Percentiles rank a stretch among this genome's conserved stretches.
phyloP scores from a whole-genome alignment of 2,329 filamentous ascomycete genomes.

The Dothideomycetes sp. region DNA sequence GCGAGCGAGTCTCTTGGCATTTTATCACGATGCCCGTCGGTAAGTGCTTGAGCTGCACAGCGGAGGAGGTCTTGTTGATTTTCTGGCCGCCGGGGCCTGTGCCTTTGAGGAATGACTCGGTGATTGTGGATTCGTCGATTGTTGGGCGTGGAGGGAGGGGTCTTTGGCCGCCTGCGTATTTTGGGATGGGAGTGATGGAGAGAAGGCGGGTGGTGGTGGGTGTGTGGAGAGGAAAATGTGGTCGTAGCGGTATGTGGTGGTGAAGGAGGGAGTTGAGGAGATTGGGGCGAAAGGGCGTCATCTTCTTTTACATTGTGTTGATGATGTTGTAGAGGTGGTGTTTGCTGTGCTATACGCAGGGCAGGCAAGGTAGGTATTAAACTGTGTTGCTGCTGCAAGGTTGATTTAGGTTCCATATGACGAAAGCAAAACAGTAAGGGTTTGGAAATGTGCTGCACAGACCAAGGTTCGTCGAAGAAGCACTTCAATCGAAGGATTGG shows the following conservation, averaged over 20 bases:
- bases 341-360: too few species aligned
- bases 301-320: not conserved
- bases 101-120: conserved; percentile 80
- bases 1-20: conserved; percentile 80
- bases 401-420: too few species aligned
- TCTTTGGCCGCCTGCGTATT: too few species aligned
- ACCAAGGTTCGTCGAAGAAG: too few species aligned
- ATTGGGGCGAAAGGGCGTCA: conserved; percentile 4
- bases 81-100: conserved; percentile 91
- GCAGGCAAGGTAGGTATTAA: too few species aligned
- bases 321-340: too few species aligned
- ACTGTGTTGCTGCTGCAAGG: too few species aligned
- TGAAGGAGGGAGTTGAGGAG: not conserved
- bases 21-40: conserved; percentile 91
- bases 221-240: conserved; percentile 8
- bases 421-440: too few species aligned
- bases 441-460: too few species aligned
- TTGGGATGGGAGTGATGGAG: too few species aligned
- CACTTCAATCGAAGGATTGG: too few species aligned
- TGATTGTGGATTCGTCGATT: conserved; percentile 67
- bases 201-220: conserved; percentile 14
- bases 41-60: conserved; percentile 82
- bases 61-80: conserved; percentile 96
- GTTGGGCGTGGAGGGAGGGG: conserved; percentile 66
- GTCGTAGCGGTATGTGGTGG: not conserved